Base-by-base conservation (phyloP, 1,139 yeast species). In the Candida neerlandica region DNA sequence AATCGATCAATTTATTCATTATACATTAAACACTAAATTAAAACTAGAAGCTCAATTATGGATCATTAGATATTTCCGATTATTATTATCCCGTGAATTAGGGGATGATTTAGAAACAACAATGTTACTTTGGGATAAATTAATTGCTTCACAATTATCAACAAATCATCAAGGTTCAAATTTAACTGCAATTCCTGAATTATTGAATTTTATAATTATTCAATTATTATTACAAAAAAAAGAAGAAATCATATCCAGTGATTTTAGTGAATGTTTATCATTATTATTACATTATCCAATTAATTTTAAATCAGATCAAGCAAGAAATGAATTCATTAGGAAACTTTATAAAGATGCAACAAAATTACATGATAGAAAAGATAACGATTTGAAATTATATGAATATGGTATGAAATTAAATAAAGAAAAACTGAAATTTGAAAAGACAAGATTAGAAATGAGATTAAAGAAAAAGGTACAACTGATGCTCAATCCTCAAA, bases 61-160 rank as follows among this genome's bases (percentile, higher is more conserved):
- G 91, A 69, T 85, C 18, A 81, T 86, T 27, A 65, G 91, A 49
- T 86, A 85, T 73, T 77, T 83, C 15, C 67, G 91, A 45, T 65
- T 86, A 40, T 53, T 85, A 1, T 69, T 85, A 32, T 63, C 82
- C 11, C 66, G 92, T 51, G 92, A 86, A 57, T 59, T 86, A 32
- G 86, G 86, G 1, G 63, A 63, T 43, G 72, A 73, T 47, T 55
- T 77, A 43, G 70, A 71, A 2, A 66, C 73, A 34, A 71, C 81
- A 0, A 66, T 77, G 21, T 64, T 70, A 19, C 59, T 84, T 2
- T 81, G 90, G 85, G 91, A 86, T 60, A 81, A 80, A 54, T 57
- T 85, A 34, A 69, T 81, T 4, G 71, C 80, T 2, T 63, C 70
- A 55, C 51, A 51, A 47, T 35, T 54, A 39, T 34, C 56, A 38